Conservation (phyloP, 2,329 filamentous ascomycete genomes). For the Diaporthe vexans region DNA sequence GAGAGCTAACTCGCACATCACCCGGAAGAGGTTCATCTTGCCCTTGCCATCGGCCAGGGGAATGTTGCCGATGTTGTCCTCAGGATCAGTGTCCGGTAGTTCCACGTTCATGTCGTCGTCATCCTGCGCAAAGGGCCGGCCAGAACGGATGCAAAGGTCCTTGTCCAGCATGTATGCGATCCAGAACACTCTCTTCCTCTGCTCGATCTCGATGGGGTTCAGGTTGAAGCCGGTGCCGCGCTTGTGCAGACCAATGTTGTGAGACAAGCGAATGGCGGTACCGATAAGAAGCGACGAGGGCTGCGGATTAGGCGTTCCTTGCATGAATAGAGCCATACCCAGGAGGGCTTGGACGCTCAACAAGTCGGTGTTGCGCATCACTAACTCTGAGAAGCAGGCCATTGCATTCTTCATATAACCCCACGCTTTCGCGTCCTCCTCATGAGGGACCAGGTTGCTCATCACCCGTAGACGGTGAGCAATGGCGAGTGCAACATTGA, state of each 20-base stretch:
- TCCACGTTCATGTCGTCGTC: slow-evolving; percentile 93
- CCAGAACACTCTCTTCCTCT: slow-evolving; percentile 78
- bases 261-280: slow-evolving; percentile 89
- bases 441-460: slow-evolving; percentile 91
- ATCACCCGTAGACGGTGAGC: slow-evolving; percentile 93
- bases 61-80: slow-evolving; percentile 95
- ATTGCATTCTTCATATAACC: slow-evolving; percentile 96
- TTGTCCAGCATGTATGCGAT: slow-evolving; percentile 77
- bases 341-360: slow-evolving; percentile 94
- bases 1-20: slow-evolving; percentile 91
- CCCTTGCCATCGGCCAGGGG: slow-evolving; percentile 88
- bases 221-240: slow-evolving; percentile 92
- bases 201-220: slow-evolving; percentile 94
- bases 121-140: slow-evolving; percentile 72
- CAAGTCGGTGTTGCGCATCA: slow-evolving; percentile 95
- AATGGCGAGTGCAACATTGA: slow-evolving; percentile 95
- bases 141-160: slow-evolving; percentile 71
- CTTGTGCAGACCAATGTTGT: slow-evolving; percentile 96
- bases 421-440: slow-evolving; percentile 96
- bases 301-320: slow-evolving; percentile 96
- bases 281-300: slow-evolving; percentile 93
- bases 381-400: slow-evolving; percentile 91
- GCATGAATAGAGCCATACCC: slow-evolving; percentile 94
- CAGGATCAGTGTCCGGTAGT: slow-evolving; percentile 89
- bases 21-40: slow-evolving; percentile 94